Percentiles rank a stretch among this genome's conserved stretches.
Evolutionary conservation across 345 rosid species (phyloP).

Genomic region (Citrus australasica): DNA sequence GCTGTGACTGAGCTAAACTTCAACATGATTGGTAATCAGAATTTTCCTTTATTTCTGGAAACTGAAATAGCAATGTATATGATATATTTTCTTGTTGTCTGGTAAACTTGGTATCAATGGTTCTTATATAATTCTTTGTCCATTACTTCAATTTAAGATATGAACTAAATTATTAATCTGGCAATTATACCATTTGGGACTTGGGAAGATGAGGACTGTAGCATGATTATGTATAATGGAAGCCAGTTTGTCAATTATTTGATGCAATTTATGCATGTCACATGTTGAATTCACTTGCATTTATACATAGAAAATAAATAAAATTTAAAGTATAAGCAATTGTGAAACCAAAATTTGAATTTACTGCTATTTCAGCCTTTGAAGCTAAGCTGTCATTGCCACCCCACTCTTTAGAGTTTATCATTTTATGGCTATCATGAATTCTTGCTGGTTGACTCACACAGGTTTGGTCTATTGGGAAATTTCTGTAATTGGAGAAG

Average conservation of each 20-base stretch:
- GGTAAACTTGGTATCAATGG: not conserved
- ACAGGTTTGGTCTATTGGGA: slow-evolving; percentile 3
- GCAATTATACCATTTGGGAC: not conserved
- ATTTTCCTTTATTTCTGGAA: not conserved
- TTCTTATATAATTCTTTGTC: not conserved
- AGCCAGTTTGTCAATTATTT: not conserved
- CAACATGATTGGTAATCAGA: slow-evolving; percentile 76
- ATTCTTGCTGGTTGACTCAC: not conserved
- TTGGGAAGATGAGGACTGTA: not conserved
- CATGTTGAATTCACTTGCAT: not conserved
- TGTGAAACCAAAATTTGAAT: not conserved
- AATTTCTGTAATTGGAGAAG: not conserved
- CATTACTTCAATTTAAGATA: not conserved
- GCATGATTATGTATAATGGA: not conserved
- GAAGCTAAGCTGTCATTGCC: not conserved
- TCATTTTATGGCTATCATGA: slow-evolving; percentile 4
- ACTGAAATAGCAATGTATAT: not conserved
- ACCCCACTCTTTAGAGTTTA: not conserved
- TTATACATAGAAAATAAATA: too few relatives aligned
- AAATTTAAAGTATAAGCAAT: not conserved
- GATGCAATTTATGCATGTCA: not conserved
- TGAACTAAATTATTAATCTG: not conserved
- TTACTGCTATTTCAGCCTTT: not conserved
- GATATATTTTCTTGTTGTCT: not conserved
- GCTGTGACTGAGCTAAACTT: slow-evolving; percentile 98